Base-by-base conservation (phyloP, 1,139 yeast species). In the Meyerozyma guilliermondii region DNA sequence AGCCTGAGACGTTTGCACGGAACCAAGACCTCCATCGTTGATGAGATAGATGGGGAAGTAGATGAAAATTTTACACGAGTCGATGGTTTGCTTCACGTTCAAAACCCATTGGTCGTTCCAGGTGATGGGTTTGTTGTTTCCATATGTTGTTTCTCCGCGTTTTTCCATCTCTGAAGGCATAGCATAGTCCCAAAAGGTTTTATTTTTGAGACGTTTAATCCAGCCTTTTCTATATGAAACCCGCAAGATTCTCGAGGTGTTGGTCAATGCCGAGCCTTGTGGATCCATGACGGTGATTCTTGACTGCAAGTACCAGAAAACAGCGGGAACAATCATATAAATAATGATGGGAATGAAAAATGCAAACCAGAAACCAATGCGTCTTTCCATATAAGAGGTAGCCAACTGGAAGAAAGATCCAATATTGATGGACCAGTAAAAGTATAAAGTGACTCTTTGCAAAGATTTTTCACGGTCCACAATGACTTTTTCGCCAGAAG, bases 391-490 rank as follows among this genome's bases (percentile, higher is more conserved):
- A 56, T 83, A 82, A 6, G 92, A 81, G 22, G 95, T 84, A 36
- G 91, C 89, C 49, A 87, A 73, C 46, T 86, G 83, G 47, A 87
- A 76, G 53, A 87, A 74, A 8, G 94, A 81, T 42, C 96, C 96
- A 51, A 85, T 66, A 60, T 88, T 88, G 60, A 87, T 83, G 56
- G 87, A 75, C 77, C 87, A 74, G 65, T 87, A 87, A 64, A 87
- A 87, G 31, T 83, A 69, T 71, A 85, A 75, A 49, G 88, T 82
- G 65, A 87, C 75, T 60, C 86, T 76, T 66, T 85, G 88, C 46
- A 85, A 67, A 11, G 95, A 81, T 46, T 80, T 71, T 52, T 79
- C 76, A 42, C 87, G 83, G 55, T 85, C 92, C 36, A 83, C 75
- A 50, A 87, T 76, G 28, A 85, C 91, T 38, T 74, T 68, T 55